Base-by-base conservation (phyloP, 2,329 filamentous ascomycete genomes). In the Colletotrichum orchidophilum region DNA sequence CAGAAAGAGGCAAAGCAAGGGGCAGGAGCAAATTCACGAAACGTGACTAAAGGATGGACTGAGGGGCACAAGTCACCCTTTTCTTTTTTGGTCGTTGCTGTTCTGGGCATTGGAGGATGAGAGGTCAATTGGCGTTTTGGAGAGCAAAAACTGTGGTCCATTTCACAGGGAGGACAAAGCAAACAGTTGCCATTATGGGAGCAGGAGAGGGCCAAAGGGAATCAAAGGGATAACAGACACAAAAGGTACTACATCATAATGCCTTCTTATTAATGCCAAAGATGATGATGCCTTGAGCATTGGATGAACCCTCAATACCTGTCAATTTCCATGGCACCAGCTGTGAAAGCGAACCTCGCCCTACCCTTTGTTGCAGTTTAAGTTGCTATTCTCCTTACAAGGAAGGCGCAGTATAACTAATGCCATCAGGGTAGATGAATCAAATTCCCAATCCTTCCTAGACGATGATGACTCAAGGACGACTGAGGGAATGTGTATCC, bases 41-140 rank as follows among this genome's bases (percentile, higher is more conserved):
- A 24, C 9, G 24, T 24, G 31, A 46, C 27, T 1, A 9, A 33
- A 12, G 58, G 64, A 42, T 35, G 59, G 69, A 31, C 21, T 31
- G 52, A 50, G 59, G 39, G 49, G 39, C 52, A 68, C 21, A 59
- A 33, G 29, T 59, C 27, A 53, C 9, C 57, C 61, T 42, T 33
- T 24, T 46, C 11, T 46, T 21, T 11, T 24, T 46, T 42, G 18
- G 18, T 46, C 9, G 7, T 46, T 8, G 3, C 21, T 52, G 42
- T 35, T 31, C 21, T 33, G 39, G 69, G 42, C 42, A 35, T 54
- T 27, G n/a, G n/a, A 8, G 39, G 18, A 46, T n/a, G n/a, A 46
- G 39, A 18, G 15, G 33, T 49, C 35, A 66, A 66, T 27, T 5
- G 70, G 70, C 66, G 70, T 72, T 72, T 61, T 57, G 70, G 70